Evolutionary conservation across 1,284 basidiomycete genomes (phyloP).

Genomic region (Rhodotorula mucilaginosa): DNA sequence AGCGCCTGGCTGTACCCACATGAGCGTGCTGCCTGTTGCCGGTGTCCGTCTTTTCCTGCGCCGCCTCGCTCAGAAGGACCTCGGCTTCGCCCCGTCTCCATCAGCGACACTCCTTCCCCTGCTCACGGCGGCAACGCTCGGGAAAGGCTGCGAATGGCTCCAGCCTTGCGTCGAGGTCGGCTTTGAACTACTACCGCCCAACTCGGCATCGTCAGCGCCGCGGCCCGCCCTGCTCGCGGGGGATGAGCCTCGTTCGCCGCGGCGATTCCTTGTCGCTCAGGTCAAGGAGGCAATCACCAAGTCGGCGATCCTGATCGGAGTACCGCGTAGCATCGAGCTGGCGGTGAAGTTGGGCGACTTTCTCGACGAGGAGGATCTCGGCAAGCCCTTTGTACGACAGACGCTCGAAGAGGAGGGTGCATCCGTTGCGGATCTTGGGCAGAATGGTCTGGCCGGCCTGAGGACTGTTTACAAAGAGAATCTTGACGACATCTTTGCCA

Average conservation of each 20-base stretch:
- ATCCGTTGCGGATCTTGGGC: not conserved
- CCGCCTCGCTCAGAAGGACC: not conserved
- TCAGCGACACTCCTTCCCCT: constrained; percentile 18
- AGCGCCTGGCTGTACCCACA: not conserved
- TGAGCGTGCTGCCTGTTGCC: not conserved
- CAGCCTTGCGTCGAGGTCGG: constrained; percentile 4
- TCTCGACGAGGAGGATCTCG: constrained; percentile 7
- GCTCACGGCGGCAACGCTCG: constrained; percentile 20
- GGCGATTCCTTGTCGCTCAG: constrained; percentile 16
- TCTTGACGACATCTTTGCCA: constrained; percentile 29
- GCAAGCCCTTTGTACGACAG: constrained; percentile 7
- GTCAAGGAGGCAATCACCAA: constrained; percentile 33
- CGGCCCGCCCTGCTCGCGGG: not conserved
- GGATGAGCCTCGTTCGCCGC: constrained; percentile 12
- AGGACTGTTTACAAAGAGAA: constrained; percentile 24
- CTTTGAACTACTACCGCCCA: not conserved
- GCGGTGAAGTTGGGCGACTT: constrained; percentile 16
- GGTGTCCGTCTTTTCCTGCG: not conserved
- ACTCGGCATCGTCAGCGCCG: not conserved
- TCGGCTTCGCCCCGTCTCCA: not conserved
- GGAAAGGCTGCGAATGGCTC: constrained; percentile 19
- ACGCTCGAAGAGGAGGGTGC: constrained; percentile 4
- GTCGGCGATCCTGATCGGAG: constrained; percentile 24
- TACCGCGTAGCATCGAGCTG: constrained; percentile 24
- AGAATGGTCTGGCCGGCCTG: constrained; percentile 3